These are phyloP conservation scores for Camelina neglecta DNA, from an alignment of 345 rosid species.

Conservation along the genomic window DNA sequence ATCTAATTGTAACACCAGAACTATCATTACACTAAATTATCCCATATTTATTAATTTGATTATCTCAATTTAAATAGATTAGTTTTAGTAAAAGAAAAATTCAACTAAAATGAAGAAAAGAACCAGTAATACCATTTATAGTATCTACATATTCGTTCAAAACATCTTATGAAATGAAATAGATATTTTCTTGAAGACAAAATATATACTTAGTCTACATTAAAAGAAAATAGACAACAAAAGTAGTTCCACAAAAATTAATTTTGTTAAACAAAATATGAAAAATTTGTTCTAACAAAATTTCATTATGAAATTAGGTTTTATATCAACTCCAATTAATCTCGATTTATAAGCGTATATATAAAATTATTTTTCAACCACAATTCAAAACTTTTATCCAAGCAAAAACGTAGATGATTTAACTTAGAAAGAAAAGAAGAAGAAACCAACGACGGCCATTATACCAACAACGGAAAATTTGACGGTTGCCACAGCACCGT, in stretches of 20 bases:
- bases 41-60: too few species aligned
- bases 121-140: background rate
- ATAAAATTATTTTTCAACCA: constrained; percentile 5
- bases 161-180: background rate
- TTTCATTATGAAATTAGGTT: constrained; percentile 10
- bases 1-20: too few species aligned
- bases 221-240: background rate
- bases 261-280: constrained; percentile 20
- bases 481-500: constrained; percentile 10
- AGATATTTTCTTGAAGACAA: too few species aligned
- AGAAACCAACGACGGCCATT: background rate
- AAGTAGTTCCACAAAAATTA: background rate
- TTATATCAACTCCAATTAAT: constrained; percentile 42
- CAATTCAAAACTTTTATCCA: constrained; percentile 21
- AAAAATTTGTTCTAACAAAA: constrained; percentile 29
- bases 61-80: background rate
- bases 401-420: background rate
- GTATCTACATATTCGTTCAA: background rate
- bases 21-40: too few species aligned
- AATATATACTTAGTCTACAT: too few species aligned
- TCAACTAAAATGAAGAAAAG: background rate
- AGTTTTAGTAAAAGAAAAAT: background rate
- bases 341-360: constrained; percentile 18
- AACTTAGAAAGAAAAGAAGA: constrained; percentile 38
- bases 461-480: constrained; percentile 23